Evolutionary conservation across 2,329 filamentous ascomycete species (phyloP), one percentile per base, ranked within the genome.

Genomic region (Ceratocystis albifundus): DNA sequence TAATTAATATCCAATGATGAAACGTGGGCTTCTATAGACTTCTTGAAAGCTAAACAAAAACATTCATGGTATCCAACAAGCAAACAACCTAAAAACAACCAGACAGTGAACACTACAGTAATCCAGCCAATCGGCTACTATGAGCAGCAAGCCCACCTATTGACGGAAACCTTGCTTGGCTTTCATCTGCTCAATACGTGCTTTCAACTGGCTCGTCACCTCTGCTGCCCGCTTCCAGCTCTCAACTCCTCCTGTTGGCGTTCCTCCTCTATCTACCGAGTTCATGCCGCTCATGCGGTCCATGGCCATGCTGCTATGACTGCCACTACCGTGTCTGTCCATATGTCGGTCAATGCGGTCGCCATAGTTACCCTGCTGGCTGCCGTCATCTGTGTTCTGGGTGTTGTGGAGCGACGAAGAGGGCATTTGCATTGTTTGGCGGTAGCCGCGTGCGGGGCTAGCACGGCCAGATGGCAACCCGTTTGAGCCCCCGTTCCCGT

Each of bases 151-250:
- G 48, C 8, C 48, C 20, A 2, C 22, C 48, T 68, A 62, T 57
- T 68, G 53, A 15, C 67, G 64, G 48, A 68, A 68, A 25, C 64
- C 77, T 70, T 72, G 67, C 30, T 68, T 68, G 25, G 84, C 84
- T 82, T 97, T 99, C 94, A 99, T 99, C 80, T 94, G 89, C 79
- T 97, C 94, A 75, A 99, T 99, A 74, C 94, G 85, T 64, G 93
- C 91, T 79, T 97, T 99, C 72, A 99, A 76, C 75, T 96, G 94
- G 76, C 92, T 96, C 65, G 94, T 99, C 67, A 99, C 94, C 78
- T 99, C 94, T 1, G 94, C 94, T 20, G 94, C 94, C 71, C 94
- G 82, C 78, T 92, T 95, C 94, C 94, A 99, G 74, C 92, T 97
- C 78, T 99, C 94, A 20, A 87, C 85, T 0, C 85, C 85, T 61